Base-by-base conservation (phyloP, 345 rosid genomes). In the Lepidium didymum region DNA sequence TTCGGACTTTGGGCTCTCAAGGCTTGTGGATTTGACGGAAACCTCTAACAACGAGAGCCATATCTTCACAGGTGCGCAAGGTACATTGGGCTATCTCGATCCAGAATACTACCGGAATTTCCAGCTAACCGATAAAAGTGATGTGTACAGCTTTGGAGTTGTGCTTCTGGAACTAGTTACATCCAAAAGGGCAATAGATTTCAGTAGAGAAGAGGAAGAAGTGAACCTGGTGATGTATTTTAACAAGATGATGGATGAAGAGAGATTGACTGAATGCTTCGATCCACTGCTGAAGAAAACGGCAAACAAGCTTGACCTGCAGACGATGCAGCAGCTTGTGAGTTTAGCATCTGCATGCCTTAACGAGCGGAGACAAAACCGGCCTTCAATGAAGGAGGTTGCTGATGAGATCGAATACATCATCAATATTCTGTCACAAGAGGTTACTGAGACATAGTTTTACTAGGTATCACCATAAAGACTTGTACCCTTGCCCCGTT, bases 111-210 rank as follows among this genome's bases (percentile, higher is more conserved):
- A 80, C 70, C 57, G 78, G 31, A 84, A 81, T 44, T 84, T 79
- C 58, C 89, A 84, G 71, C 60, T 86, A 14, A 83, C 87, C 0
- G 89, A 84, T 37, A 82, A 84, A 73, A 86, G 89, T 21, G 86
- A 86, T 44, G 87, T 84, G 42, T 86, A 86, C 35, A 86, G 92
- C 60, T 86, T 81, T 19, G 87, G 92, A 10, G 86, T 86, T 13
- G 92, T 86, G 61, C 47, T 86, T 16, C 19, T 86, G 12, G 92
- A 82, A 81, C 70, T 81, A 7, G 56, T 82, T 58, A 84, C 92
- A 8, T 79, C 83, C 0, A 75, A 82, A 62, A 82, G 68, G 61
- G 92, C 87, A 0, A 82, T 84, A 41, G 87, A 84, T 67, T 84
- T 86, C 64, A 81, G 57, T 54, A 79, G 87, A 63, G 76, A 78